Evolutionary conservation across 805 yeast species (phyloP), one percentile per base, ranked within the genome.

Genomic region (Grigorovia humatica): DNA sequence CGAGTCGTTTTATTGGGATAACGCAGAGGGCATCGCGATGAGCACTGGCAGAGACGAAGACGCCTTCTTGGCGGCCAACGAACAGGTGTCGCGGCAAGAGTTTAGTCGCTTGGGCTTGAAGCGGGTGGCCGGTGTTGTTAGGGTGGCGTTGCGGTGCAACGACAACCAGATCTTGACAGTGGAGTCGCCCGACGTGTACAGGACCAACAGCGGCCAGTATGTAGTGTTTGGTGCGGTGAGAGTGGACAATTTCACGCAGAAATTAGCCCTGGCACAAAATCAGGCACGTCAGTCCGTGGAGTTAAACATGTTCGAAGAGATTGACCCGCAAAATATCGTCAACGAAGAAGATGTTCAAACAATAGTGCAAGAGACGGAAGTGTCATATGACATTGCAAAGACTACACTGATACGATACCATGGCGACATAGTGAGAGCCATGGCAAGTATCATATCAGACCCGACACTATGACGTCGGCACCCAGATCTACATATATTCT

Each of bases 391-490:
- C 62, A 86, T 88, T 79, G 97, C 97, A 58, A 85, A 81, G 63
- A 84, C 83, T 72, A 95, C 96, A 61, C 79, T 91, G 72, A 83
- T 77, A 70, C 83, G 79, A 60, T 87, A 90, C 78, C 79, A 86
- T 64, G 88, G 90, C 70, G 97, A 93, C 72, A 81, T 91, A 73
- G 96, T 91, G 69, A 88, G 88, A 70, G 89, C 97, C 61, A 88
- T 91, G n/a, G 42, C 42, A n/a, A 38, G 42, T 38, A 38, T 38
- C 15, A 38, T 38, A 38, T 44, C n/a, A 59, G 90, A 85, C 79
- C 82, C 90, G 64, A 8, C 11, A 12, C 29, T 44, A 4, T 44
- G 29, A 20, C 15, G 11, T 8, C 38, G 4, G 4, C 15, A 32
- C 3, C 27, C 27, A 23, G 3, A 23, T 23, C 27, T 23, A 23